These are phyloP conservation scores for Pythium oligandrum DNA, from an alignment of 352 stramenopile species.

Conservation along the genomic window DNA sequence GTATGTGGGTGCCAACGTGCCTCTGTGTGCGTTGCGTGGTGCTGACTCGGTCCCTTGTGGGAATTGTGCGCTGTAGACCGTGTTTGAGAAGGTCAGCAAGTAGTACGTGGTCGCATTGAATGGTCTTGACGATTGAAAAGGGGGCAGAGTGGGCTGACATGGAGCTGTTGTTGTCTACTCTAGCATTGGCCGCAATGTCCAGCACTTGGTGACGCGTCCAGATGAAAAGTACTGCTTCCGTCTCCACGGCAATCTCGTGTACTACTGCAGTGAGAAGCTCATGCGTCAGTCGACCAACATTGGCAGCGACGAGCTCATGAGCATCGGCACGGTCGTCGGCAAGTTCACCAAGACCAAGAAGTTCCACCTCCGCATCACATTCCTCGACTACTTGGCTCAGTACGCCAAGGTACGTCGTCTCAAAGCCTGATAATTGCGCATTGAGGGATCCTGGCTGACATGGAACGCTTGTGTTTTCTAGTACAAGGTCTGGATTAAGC, in stretches of 20 bases:
- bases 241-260: slow-evolving; percentile 96
- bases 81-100: slow-evolving; percentile 99
- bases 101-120: slow-evolving; percentile 61
- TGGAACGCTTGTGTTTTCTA: slow-evolving; percentile 5
- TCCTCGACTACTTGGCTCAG: slow-evolving; percentile 97
- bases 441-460: neutral
- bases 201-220: slow-evolving; percentile 95
- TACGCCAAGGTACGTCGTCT: slow-evolving; percentile 89
- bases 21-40: too few relatives aligned
- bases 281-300: slow-evolving; percentile 97
- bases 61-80: slow-evolving; percentile 33
- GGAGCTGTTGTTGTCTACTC: slow-evolving; percentile 1
- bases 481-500: slow-evolving; percentile 99
- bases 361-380: slow-evolving; percentile 98
- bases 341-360: slow-evolving; percentile 99
- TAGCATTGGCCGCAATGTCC: slow-evolving; percentile 95
- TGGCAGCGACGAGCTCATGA: slow-evolving; percentile 92
- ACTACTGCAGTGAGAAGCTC: slow-evolving; percentile 96
- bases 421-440: too few relatives aligned
- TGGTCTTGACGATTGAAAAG: neutral
- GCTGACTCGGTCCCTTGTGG: neutral
- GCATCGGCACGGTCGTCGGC: slow-evolving; percentile 96
- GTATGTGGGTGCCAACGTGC: neutral
- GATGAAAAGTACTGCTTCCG: slow-evolving; percentile 98
- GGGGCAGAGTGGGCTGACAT: slow-evolving; percentile 1